phyloP scores from a whole-genome alignment of 1,284 basidiomycete genomes.

The Mycena citricolor region DNA sequence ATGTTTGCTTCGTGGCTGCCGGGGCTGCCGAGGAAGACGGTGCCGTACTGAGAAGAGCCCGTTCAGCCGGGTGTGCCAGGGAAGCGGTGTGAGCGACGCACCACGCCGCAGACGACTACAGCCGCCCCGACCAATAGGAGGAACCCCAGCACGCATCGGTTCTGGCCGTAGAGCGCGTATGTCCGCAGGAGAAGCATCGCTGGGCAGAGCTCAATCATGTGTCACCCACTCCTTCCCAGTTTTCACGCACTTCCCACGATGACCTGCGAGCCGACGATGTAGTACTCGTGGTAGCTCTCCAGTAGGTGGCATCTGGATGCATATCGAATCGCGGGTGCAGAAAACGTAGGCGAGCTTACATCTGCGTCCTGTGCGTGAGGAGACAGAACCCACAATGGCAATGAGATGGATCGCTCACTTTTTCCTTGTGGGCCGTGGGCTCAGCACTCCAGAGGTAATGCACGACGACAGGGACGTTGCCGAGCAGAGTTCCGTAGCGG shows the following conservation, averaged over 20 bases:
- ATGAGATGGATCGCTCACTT: constrained; percentile 7
- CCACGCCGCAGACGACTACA: not conserved
- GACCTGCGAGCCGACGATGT: constrained; percentile 4
- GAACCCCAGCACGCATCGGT: constrained; percentile 2
- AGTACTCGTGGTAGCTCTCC: constrained; percentile 10
- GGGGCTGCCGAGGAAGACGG: no score
- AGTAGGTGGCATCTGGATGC: not conserved
- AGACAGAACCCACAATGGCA: not conserved
- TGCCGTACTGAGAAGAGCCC: not conserved
- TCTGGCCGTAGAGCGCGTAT: constrained; percentile 21
- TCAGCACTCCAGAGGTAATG: constrained; percentile 19
- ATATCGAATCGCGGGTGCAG: not conserved
- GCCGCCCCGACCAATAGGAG: not conserved
- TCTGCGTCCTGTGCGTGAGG: not conserved
- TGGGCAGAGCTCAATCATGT: not conserved
- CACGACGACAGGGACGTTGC: constrained; percentile 30
- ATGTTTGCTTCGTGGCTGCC: no score
- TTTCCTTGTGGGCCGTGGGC: not conserved
- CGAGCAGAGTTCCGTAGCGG: constrained; percentile 39
- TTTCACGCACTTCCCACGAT: constrained; percentile 5
- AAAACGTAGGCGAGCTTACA: not conserved
- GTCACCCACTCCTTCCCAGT: not conserved
- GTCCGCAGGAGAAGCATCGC: constrained; percentile 21
- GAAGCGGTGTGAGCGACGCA: constrained; percentile 2
- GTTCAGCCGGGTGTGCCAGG: no score